Evolutionary conservation across 148 eudicot genomes (phyloP), one percentile per base, ranked within the genome.

Genomic region (Camellia lanceoleosa): DNA sequence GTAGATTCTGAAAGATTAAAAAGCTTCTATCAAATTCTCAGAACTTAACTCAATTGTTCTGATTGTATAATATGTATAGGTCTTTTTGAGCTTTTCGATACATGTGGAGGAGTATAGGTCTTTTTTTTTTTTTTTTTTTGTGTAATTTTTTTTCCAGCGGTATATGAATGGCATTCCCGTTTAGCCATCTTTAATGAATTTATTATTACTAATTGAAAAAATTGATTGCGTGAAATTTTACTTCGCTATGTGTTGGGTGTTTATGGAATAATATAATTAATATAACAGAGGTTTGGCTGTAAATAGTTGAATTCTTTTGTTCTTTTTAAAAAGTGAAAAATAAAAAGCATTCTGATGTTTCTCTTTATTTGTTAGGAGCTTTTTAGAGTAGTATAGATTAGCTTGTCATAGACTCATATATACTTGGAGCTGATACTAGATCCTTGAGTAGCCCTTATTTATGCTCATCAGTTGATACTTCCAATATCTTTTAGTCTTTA

Each of bases 231-330:
- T 30, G 38, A 30, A 30, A 30, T 30, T 30, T 30, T 30, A 30
- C 38, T 30, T 30, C 1, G 38, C 38, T 30, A 30, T 30, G 38
- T 30, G 38, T 30, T 30, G 38, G 38, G 0, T 30, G 38, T 30
- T 30, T 30, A 30, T 30, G 38, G 38, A 30, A 30, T 1, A 30
- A 30, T 30, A 30, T 73, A 98, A 30, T 30, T 1, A 30, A 30
- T 30, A 30, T 30, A 30, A 30, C 38, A 30, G 38, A 30, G 38
- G 38, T 30, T 30, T 30, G 38, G 38, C 38, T 30, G 38, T 30
- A 30, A 30, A 30, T 30, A 30, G 38, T 30, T 1, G 0, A 55
- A 60, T 7, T 60, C 20, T 60, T 7, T 15, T 3, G 12, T 63
- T 38, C 16, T 20, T 13, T 30, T 30, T 30, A 30, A 30, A 30